Conservation (phyloP, 1,139 yeast species). For the Petasospora fabianii region DNA sequence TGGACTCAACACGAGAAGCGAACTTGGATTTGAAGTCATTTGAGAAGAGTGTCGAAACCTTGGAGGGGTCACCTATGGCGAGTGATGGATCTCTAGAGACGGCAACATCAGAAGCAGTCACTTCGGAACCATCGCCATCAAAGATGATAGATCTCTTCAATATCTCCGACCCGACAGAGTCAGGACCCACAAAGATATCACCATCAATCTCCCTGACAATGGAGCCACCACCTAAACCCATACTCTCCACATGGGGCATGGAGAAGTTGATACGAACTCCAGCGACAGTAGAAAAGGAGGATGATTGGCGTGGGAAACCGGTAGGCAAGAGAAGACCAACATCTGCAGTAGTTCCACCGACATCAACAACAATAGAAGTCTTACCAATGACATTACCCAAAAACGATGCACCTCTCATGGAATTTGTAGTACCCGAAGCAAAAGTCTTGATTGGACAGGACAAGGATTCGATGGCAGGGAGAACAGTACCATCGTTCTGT, state of each 20-base stretch:
- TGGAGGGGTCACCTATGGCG: no score
- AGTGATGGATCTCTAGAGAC: slow-evolving; percentile 22
- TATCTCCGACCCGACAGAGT: slow-evolving; percentile 39
- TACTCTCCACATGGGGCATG: slow-evolving; percentile 43
- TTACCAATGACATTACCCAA: slow-evolving; percentile 31
- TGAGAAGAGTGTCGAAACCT: no score
- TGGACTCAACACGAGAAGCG: slow-evolving; percentile 26
- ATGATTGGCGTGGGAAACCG: slow-evolving; percentile 40
- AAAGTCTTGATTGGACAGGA: slow-evolving; percentile 38
- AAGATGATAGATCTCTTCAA: slow-evolving; percentile 30
- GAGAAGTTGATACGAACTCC: slow-evolving; percentile 42
- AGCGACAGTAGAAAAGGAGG: slow-evolving; percentile 37
- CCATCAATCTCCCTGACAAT: slow-evolving; percentile 30
- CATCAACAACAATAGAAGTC: slow-evolving; percentile 36
- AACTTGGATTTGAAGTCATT: slow-evolving; percentile 21
- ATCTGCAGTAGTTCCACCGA: slow-evolving; percentile 45
- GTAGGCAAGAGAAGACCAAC: slow-evolving; percentile 37
- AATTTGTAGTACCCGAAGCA: slow-evolving; percentile 44
- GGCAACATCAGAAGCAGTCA: slow-evolving; percentile 38
- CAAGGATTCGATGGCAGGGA: slow-evolving; percentile 35
- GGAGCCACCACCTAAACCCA: slow-evolving; percentile 45
- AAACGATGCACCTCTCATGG: slow-evolving; percentile 45
- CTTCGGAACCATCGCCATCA: slow-evolving; percentile 36
- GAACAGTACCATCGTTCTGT: slow-evolving; percentile 40
- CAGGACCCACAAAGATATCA: slow-evolving; percentile 29